Evolutionary conservation across 495 filamentous ascomycete genomes (phyloP).

Genomic region (Penicillium waksmanii): DNA sequence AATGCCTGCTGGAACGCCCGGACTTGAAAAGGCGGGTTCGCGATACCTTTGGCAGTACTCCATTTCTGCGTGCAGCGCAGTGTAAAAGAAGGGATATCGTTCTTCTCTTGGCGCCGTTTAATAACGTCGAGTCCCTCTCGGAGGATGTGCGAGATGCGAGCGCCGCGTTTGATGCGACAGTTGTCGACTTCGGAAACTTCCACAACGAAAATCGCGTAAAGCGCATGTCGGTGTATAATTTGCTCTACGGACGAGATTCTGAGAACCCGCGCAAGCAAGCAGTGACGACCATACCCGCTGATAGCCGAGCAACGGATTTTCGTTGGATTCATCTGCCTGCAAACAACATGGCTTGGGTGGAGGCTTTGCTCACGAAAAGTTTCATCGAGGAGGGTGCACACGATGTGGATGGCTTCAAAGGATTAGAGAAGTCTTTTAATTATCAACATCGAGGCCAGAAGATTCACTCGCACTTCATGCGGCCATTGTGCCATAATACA

Average conservation of each 20-base stretch:
- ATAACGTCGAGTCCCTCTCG: constrained; percentile 54
- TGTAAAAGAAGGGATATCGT: constrained; percentile 61
- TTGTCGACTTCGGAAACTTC: constrained; percentile 71
- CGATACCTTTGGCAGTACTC: constrained; percentile 66
- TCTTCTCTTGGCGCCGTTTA: constrained; percentile 57
- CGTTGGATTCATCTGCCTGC: constrained; percentile 74
- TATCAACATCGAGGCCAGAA: constrained; percentile 66
- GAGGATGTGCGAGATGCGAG: constrained; percentile 59
- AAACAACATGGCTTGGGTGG: constrained; percentile 63
- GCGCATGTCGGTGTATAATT: constrained; percentile 58
- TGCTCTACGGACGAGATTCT: constrained; percentile 63
- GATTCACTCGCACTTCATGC: constrained; percentile 69
- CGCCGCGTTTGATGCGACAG: constrained; percentile 65
- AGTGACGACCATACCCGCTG: constrained; percentile 56
- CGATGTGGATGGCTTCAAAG: constrained; percentile 71
- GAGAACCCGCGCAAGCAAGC: constrained; percentile 55
- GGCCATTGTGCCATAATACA: constrained; percentile 63
- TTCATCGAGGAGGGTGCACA: constrained; percentile 69
- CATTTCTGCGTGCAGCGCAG: constrained; percentile 62
- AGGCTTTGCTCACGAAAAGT: constrained; percentile 65
- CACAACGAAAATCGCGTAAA: constrained; percentile 63
- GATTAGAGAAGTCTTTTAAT: constrained; percentile 64
- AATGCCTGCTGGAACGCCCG: constrained; percentile 50
- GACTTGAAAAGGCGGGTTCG: constrained; percentile 52
- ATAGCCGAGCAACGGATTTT: constrained; percentile 60